Evolutionary conservation across 139 green algal genomes (phyloP), one percentile per base, ranked within the genome.

Genomic region (Coelastrella sp.): DNA sequence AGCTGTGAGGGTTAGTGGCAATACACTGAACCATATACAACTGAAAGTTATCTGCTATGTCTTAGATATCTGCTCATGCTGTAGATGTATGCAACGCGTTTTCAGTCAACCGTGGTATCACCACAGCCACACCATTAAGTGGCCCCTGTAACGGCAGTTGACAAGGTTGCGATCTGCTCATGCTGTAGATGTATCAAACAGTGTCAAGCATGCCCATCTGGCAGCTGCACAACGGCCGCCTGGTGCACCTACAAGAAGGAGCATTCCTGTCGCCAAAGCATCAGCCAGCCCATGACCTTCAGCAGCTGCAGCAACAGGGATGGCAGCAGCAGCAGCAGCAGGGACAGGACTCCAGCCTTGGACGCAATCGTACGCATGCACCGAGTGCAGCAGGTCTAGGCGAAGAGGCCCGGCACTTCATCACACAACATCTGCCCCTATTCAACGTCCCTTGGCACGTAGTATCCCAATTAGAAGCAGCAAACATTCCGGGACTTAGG

Each of bases 361-460:
- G 32, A 47, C 32, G 32, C 32, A 47, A 1, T 47, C 32, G 32
- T 47, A 47, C 32, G 32, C 74, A 75, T 10, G 20, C 22, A 78
- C 64, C 64, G 47, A 16, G 19, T 58, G 76, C 57, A 84, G 57
- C n/a, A 90, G 86, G 75, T 8, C 75, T 95, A 78, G 93, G 93
- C 0, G 11, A 84, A 14, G 86, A 91, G 4, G 95, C 94, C 3
- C 92, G 92, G 61, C 80, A 73, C 7, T 95, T 95, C 85, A 94
- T 97, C 85, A 86, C 75, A 3, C 85, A 91, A 11, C 90, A 95
- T 7, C 78, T 96, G 75, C 93, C 94, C 0, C 88, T 96, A 23
- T 94, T 96, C 57, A 88, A 94, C 4, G 92, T 95, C 3, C 94
- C 95, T 7, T 95, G 92, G 92, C 20, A 3, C 56, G 80, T 94